Conservation (phyloP, 768 basidiomycete species). For the Tricholoma sp. region DNA sequence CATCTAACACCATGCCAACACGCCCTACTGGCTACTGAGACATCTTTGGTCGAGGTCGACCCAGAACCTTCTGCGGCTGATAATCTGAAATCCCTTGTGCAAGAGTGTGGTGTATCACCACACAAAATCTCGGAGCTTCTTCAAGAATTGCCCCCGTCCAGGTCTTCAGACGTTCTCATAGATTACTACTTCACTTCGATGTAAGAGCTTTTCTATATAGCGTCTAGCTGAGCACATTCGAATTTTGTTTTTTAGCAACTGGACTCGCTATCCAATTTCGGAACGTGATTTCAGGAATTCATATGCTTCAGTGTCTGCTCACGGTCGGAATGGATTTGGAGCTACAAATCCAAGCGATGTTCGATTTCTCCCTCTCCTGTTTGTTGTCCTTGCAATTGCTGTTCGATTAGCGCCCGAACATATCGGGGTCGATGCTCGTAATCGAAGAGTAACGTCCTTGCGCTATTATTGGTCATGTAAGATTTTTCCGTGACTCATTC, state of each 20-base stretch:
- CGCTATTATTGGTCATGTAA: conserved; percentile 95
- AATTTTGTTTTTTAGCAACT: conserved; percentile 55
- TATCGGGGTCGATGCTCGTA: conserved; percentile 75
- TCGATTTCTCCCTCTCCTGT: conserved; percentile 86
- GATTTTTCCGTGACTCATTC: conserved; percentile 24
- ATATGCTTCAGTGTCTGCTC: conserved; percentile 58
- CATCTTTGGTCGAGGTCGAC: conserved; percentile 34
- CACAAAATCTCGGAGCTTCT: conserved; percentile 88
- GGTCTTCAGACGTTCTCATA: conserved; percentile 71
- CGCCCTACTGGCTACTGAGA: conserved; percentile 7
- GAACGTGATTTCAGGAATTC: conserved; percentile 76
- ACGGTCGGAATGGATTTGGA: conserved; percentile 55
- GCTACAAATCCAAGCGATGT: conserved; percentile 69
- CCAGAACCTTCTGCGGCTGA: conserved; percentile 62
- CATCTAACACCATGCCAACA: conserved; percentile 2
- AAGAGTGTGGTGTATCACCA: conserved; percentile 89
- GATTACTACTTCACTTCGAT: conserved; percentile 77
- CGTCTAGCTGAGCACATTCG: conserved; percentile 9
- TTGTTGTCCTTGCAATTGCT: conserved; percentile 87
- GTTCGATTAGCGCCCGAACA: conserved; percentile 82
- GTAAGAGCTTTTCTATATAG: conserved; percentile 27
- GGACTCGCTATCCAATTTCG: conserved; percentile 89
- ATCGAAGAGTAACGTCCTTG: conserved; percentile 71
- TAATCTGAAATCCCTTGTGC: conserved; percentile 79
- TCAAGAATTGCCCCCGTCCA: conserved; percentile 79